Conservation (phyloP, 371 early-diverging fungal genomes). For the Rhizopus stolonifer region DNA sequence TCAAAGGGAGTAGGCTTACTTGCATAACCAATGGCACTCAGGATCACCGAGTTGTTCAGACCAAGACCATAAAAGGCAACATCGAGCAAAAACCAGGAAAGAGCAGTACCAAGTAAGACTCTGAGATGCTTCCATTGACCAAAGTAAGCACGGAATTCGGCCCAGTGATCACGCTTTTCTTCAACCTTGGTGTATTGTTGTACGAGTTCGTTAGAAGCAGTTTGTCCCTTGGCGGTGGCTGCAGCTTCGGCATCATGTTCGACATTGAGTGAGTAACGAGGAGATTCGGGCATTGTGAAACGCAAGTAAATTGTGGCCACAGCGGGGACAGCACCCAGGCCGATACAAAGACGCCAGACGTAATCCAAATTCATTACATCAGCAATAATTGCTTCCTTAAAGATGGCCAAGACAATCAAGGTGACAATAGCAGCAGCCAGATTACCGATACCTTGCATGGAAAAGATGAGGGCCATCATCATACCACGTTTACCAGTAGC, state of each 20-base stretch:
- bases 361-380: conserved; percentile 75
- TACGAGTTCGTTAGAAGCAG: conserved; percentile 31
- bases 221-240: conserved; percentile 53
- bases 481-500: conserved; percentile 65
- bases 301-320: conserved; percentile 83
- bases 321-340: conserved; percentile 85
- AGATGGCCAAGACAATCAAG: conserved; percentile 66
- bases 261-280: conserved; percentile 81
- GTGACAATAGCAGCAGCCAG: conserved; percentile 76
- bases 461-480: conserved; percentile 79
- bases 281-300: conserved; percentile 92
- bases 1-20: conserved; percentile 53
- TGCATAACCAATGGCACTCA: conserved; percentile 70
- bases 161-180: conserved; percentile 50
- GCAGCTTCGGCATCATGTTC: conserved; percentile 69
- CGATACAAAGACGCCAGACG: conserved; percentile 85
- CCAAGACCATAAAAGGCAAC: conserved; percentile 89
- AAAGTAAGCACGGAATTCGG: conserved; percentile 73
- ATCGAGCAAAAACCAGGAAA: conserved; percentile 86
- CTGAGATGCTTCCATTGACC: conserved; percentile 75
- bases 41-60: conserved; percentile 75
- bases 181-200: conserved; percentile 46
- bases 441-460: conserved; percentile 92
- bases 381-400: conserved; percentile 60
- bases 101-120: conserved; percentile 75